A percentile compares a stretch with the other conserved stretches of the same genome.
These are phyloP conservation scores for Blastobotrys parvus DNA, from an alignment of 805 yeast species.

Conservation along the genomic window DNA sequence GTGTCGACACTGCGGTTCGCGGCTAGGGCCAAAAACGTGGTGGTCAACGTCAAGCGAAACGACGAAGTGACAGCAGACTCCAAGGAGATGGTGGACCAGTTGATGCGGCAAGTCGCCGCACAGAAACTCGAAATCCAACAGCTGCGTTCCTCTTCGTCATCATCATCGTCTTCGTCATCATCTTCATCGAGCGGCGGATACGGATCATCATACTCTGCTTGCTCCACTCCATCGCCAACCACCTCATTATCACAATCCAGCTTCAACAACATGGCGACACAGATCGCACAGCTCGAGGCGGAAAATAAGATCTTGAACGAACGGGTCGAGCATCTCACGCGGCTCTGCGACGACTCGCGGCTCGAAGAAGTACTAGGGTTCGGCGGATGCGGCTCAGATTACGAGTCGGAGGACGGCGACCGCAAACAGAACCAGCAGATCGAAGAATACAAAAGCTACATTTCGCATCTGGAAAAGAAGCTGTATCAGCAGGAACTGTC, in stretches of 20 bases:
- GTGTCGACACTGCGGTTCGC: slow-evolving; percentile 85
- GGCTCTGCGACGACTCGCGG: slow-evolving; percentile 42
- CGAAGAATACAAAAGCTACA: slow-evolving; percentile 42
- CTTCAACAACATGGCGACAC: slow-evolving; percentile 20
- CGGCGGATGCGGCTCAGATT: slow-evolving; percentile 21
- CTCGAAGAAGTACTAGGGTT: slow-evolving; percentile 47
- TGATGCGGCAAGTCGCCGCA: slow-evolving; percentile 51
- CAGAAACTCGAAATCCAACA: slow-evolving; percentile 46
- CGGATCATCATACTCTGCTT: slow-evolving; percentile 7
- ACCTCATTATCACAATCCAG: slow-evolving; percentile 1
- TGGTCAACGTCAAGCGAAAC: slow-evolving; percentile 51
- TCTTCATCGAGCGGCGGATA: slow-evolving; percentile 3
- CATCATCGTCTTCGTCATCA: slow-evolving; percentile 3
- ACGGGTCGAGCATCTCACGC: slow-evolving; percentile 57
- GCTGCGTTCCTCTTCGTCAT: slow-evolving; percentile 17
- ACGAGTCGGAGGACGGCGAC: slow-evolving; percentile 6
- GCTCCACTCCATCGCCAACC: slow-evolving; percentile 3
- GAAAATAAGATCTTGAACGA: slow-evolving; percentile 61
- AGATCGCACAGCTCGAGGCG: slow-evolving; percentile 40
- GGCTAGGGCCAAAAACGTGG: slow-evolving; percentile 82
- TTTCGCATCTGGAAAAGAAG: slow-evolving; percentile 49
- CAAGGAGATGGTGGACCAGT: slow-evolving; percentile 42
- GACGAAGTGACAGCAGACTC: slow-evolving; percentile 34
- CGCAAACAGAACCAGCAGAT: slow-evolving; percentile 21
- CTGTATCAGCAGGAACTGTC: slow-evolving; percentile 27